Percentiles rank a stretch among this genome's conserved stretches.
These are phyloP conservation scores for Boletus sp. DNA, from an alignment of 1,284 basidiomycete species.

Conservation along the genomic window DNA sequence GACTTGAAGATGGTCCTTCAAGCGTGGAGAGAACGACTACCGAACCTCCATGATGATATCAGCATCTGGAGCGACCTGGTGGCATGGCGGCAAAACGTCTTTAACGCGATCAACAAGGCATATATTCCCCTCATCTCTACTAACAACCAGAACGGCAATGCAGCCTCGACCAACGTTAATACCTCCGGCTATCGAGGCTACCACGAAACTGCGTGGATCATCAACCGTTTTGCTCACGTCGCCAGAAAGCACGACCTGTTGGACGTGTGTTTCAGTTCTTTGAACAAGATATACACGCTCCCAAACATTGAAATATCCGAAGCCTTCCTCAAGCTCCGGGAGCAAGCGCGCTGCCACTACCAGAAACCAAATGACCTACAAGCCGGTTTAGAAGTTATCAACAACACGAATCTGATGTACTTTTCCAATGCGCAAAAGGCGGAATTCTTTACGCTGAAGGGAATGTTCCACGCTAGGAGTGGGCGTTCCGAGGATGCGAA, in stretches of 20 bases:
- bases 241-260: conserved; percentile 95
- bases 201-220: conserved; percentile 99
- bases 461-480: conserved; percentile 94
- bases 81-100: conserved; percentile 94
- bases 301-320: conserved; percentile 99
- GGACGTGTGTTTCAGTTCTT: conserved; percentile 92
- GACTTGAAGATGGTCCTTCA: conserved; percentile 96
- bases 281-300: conserved; percentile 97
- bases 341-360: conserved; percentile 99
- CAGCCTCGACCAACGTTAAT: conserved; percentile 56
- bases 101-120: conserved; percentile 93
- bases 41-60: conserved; percentile 96
- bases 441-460: conserved; percentile 99
- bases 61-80: conserved; percentile 98
- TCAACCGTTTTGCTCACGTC: conserved; percentile 99
- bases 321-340: conserved; percentile 97
- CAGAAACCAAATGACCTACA: conserved; percentile 92
- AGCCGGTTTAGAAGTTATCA: conserved; percentile 96
- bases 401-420: conserved; percentile 99
- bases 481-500: conserved; percentile 90
- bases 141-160: conserved; percentile 45
- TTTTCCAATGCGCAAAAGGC: conserved; percentile 95
- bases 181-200: conserved; percentile 98
- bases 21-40: conserved; percentile 96
- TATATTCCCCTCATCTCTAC: conserved; percentile 87